Evolutionary conservation across 495 filamentous ascomycete genomes (phyloP).

Genomic region (Pyrenopolyporus hunteri): DNA sequence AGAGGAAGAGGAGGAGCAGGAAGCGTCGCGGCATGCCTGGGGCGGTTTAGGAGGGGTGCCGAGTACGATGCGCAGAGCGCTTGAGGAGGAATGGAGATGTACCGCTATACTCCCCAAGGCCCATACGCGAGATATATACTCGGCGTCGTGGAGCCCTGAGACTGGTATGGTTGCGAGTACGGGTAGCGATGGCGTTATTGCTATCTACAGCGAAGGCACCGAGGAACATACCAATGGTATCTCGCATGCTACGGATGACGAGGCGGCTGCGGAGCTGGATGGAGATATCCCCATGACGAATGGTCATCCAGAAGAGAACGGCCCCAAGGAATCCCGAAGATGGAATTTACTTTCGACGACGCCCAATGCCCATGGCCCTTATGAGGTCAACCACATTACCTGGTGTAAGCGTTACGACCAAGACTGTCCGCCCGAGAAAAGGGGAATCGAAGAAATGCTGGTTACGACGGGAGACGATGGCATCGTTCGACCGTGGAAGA

Average conservation of each 20-base stretch:
- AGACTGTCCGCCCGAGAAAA: slow-evolving; percentile 49
- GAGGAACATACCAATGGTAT: slow-evolving; percentile 14
- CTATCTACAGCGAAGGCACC: slow-evolving; percentile 72
- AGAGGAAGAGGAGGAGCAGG: slow-evolving; percentile 56
- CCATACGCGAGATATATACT: slow-evolving; percentile 83
- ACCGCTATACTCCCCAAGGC: slow-evolving; percentile 71
- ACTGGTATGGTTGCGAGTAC: slow-evolving; percentile 79
- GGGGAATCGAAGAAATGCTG: slow-evolving; percentile 71
- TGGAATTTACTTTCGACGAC: slow-evolving; percentile 74
- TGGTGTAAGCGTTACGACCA: slow-evolving; percentile 73
- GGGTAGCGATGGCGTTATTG: slow-evolving; percentile 84
- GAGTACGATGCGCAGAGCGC: slow-evolving; percentile 77
- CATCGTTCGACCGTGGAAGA: slow-evolving; percentile 71
- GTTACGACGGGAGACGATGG: slow-evolving; percentile 85
- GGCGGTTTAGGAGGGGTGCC: slow-evolving; percentile 60
- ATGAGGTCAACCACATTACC: slow-evolving; percentile 87
- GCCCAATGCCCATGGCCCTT: slow-evolving; percentile 80
- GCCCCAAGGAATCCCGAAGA: slow-evolving; percentile 47
- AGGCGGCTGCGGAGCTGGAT: slow-evolving; percentile 42
- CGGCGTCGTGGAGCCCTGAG: slow-evolving; percentile 75
- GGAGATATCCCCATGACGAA: slow-evolving; percentile 51
- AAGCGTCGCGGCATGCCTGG: slow-evolving; percentile 44
- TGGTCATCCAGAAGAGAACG: slow-evolving; percentile 33
- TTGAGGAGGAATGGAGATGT: slow-evolving; percentile 82
- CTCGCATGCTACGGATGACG: slow-evolving; percentile 35